A percentile compares a stretch with the other conserved stretches of the same genome.
Evolutionary conservation across 2,329 filamentous ascomycete genomes (phyloP).

Genomic region (Simplicillium aogashimaense): DNA sequence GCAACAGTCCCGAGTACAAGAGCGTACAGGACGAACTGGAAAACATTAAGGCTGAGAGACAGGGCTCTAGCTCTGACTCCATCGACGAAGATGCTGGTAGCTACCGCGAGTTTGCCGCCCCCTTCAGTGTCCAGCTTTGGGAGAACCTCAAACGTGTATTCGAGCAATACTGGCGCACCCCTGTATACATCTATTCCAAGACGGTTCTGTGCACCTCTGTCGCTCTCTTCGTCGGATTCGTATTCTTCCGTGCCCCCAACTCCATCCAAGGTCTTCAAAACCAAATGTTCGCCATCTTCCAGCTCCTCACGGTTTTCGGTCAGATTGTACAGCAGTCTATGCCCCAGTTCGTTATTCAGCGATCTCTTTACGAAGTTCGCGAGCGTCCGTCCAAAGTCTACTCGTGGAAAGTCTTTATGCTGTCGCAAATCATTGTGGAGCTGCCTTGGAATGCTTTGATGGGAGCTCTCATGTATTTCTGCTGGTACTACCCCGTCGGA

Average conservation of each 20-base stretch:
- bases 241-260: slow-evolving; percentile 64
- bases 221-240: slow-evolving; percentile 72
- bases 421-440: slow-evolving; percentile 75
- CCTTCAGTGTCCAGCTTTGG: slow-evolving; percentile 57
- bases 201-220: slow-evolving; percentile 52
- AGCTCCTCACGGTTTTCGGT: slow-evolving; percentile 73
- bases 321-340: slow-evolving; percentile 72
- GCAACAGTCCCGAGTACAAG: slow-evolving; percentile 43
- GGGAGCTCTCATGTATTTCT: slow-evolving; percentile 66
- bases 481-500: slow-evolving; percentile 81
- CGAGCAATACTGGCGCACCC: slow-evolving; percentile 87
- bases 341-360: slow-evolving; percentile 77
- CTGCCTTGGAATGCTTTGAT: slow-evolving; percentile 75
- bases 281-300: slow-evolving; percentile 80
- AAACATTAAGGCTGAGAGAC: slow-evolving; percentile 40
- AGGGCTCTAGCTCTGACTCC: slow-evolving; percentile 13
- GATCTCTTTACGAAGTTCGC: slow-evolving; percentile 73
- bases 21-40: slow-evolving; percentile 48
- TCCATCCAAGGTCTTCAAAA: slow-evolving; percentile 73
- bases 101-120: slow-evolving; percentile 73
- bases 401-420: slow-evolving; percentile 76
- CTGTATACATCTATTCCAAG: slow-evolving; percentile 84
- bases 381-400: slow-evolving; percentile 80
- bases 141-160: slow-evolving; percentile 68
- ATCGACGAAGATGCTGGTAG: slow-evolving; percentile 26